Base-by-base conservation (phyloP, 371 early-diverging fungal genomes). In the Rhizomucor pusillus region DNA sequence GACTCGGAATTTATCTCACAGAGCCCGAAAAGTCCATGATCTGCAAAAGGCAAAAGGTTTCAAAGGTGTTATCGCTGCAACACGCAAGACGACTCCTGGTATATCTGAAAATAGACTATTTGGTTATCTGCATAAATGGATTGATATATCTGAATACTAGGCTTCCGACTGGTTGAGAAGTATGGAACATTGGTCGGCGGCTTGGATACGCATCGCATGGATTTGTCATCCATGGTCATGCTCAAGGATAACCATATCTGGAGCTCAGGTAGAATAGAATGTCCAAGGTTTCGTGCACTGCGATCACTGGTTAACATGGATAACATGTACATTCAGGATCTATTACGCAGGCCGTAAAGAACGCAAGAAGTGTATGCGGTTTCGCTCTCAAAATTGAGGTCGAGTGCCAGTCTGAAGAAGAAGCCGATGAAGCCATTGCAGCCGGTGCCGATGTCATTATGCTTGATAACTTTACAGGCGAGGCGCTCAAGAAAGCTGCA, bases 191-290 rank as follows among this genome's bases (percentile, higher is more conserved):
- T 94, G 34, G 96, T 98, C 12, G 99, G 99, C 44, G 97, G 97
- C 47, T 84, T 91, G 43, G 97, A 97, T 69, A 93, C 94, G 0
- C 99, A 98, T 68, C 93, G 99, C 49, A 88, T 92, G 88, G 96
- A 97, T 71, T 81, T 98, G 41, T 94, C 95, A 3, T 85, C 91
- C 25, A 95, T 97, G 96, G 90, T 98, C 53, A 98, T 98, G 99
- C 85, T 98, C 50, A 98, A 98, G 74, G 99, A 98, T 71, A 97
- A 98, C 71, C 98, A 98, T 59, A 89, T 98, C 51, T 95, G 96
- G 95, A 88, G 91, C 47, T 86, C 90, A 45, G 90, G 89, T 84
- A 74, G 49, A 29, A 29, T 3, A 29, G 7, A 29, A 29, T 3
- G 29, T 5, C 29, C 29, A 7, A 29, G 29, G 29, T 7, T n/a